Base-by-base conservation (phyloP, 768 basidiomycete genomes). In the Amyloporia xantha region DNA sequence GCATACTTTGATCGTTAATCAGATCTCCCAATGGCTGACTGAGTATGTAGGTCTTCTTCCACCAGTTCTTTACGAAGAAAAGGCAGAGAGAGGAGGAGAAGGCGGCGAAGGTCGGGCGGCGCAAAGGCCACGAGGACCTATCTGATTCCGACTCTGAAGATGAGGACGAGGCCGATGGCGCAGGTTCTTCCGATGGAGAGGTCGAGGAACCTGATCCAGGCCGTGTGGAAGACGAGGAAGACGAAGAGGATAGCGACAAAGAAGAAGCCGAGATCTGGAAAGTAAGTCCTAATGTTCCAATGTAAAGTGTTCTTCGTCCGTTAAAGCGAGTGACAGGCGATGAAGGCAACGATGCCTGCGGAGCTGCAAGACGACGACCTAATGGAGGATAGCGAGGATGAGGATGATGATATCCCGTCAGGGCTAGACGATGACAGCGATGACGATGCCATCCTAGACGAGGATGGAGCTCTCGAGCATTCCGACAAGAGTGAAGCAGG, bases 181-280 rank as follows among this genome's bases (percentile, higher is more conserved):
- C 55, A 5, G 62, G 54, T 0, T 15, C 15, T 7, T 33, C 30
- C 15, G 30, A 7, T 7, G 7, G 9, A 15, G 50, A 48, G 5
- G 51, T 44, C 15, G 57, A 44, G 15, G 59, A 54, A 1, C 54
- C 51, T 9, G 57, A 57, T n/a, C 56, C 41, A 2, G 43, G 17
- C n/a, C 9, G 15, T 7, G 30, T 33, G 9, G 67, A 60, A 1
- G 66, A 54, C 26, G 66, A 56, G 7, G 66, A 66, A 3, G 73
- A 69, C 0, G 74, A 69, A 25, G 68, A 63, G 17, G 68, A 66
- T 36, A 79, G 73, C 47, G 78, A 76, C 39, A 54, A 63, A 1
- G 78, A 78, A 11, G 86, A 89, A 59, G 81, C 69, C 15, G 88
- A 87, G 58, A 78, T 95, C 15, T 97, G 93, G 93, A 91, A 87